phyloP scores from a whole-genome alignment of 495 filamentous ascomycete species.

The Tirmania nivea region DNA sequence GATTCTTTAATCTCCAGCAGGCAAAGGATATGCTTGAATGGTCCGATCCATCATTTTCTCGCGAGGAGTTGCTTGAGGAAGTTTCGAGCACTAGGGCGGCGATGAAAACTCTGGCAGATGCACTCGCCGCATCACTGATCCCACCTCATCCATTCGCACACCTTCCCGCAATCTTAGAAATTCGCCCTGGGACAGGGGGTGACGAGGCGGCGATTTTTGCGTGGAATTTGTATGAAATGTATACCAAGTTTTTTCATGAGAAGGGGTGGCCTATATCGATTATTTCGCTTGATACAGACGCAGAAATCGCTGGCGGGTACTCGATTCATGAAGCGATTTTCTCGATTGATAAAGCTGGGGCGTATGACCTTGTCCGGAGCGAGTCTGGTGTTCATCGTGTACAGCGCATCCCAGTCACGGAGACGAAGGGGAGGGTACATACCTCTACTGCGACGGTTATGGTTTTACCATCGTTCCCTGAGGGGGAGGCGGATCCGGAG shows the following conservation, averaged over 20 bases:
- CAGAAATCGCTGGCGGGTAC: conserved; percentile 31
- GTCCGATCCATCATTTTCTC: conserved; percentile 35
- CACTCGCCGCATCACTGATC: conserved; percentile 52
- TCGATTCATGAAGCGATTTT: conserved; percentile 65
- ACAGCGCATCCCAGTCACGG: conserved; percentile 77
- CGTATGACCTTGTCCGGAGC: conserved; percentile 57
- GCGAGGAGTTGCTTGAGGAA: conserved; percentile 61
- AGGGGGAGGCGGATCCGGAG: conserved; percentile 41
- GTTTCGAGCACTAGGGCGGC: conserved; percentile 37
- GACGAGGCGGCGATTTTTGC: conserved; percentile 80
- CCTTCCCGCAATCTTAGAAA: conserved; percentile 75
- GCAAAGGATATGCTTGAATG: conserved; percentile 30
- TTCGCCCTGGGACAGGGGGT: conserved; percentile 83
- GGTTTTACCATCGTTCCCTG: conserved; percentile 69
- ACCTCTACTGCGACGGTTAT: conserved; percentile 81
- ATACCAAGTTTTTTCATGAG: conserved; percentile 41
- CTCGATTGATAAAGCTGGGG: conserved; percentile 52
- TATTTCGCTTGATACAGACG: conserved; percentile 23
- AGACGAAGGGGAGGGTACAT: conserved; percentile 73
- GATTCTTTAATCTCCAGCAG: conserved; percentile 27
- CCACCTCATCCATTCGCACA: conserved; percentile 85
- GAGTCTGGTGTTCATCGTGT: conserved; percentile 92
- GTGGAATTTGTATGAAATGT: conserved; percentile 73
- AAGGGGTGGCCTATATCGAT: conserved; percentile 25
- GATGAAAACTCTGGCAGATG: conserved; percentile 35